phyloP scores from a whole-genome alignment of 768 basidiomycete genomes.

The Tulasnella sp. region DNA sequence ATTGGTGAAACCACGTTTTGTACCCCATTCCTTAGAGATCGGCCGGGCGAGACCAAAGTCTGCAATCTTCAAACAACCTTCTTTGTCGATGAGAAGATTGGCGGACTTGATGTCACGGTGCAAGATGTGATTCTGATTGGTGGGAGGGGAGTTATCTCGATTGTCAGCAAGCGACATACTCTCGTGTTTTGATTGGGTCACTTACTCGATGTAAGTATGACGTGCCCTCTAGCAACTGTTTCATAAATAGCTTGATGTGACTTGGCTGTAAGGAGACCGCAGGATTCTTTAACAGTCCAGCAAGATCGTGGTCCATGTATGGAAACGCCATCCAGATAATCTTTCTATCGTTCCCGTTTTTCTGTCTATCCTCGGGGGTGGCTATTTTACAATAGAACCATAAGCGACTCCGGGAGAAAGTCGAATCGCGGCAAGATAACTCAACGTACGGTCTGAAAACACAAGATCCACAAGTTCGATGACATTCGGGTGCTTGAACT shows the following conservation, averaged over 20 bases:
- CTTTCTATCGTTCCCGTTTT: slow-evolving; percentile 22
- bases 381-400: background rate
- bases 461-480: slow-evolving; percentile 92
- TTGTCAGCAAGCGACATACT: slow-evolving; percentile 1
- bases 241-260: slow-evolving; percentile 94
- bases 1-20: slow-evolving; percentile 65
- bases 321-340: slow-evolving; percentile 94
- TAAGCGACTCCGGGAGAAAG: background rate
- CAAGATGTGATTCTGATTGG: slow-evolving; percentile 79
- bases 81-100: slow-evolving; percentile 87
- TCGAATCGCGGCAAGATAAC: background rate
- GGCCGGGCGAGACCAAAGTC: slow-evolving; percentile 95
- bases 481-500: slow-evolving; percentile 77
- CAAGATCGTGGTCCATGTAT: slow-evolving; percentile 99
- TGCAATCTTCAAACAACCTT: slow-evolving; percentile 79
- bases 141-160: background rate
- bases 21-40: slow-evolving; percentile 26
- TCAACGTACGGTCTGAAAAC: slow-evolving; percentile 43
- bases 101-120: slow-evolving; percentile 99
- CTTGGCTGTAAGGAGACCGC: slow-evolving; percentile 75
- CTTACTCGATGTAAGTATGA: slow-evolving; percentile 91
- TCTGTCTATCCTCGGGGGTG: background rate
- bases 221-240: slow-evolving; percentile 92
- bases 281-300: slow-evolving; percentile 88
- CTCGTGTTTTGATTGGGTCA: slow-evolving; percentile 3